Base-by-base conservation (phyloP, 805 yeast species). In the Scheffersomyces stipitis region DNA sequence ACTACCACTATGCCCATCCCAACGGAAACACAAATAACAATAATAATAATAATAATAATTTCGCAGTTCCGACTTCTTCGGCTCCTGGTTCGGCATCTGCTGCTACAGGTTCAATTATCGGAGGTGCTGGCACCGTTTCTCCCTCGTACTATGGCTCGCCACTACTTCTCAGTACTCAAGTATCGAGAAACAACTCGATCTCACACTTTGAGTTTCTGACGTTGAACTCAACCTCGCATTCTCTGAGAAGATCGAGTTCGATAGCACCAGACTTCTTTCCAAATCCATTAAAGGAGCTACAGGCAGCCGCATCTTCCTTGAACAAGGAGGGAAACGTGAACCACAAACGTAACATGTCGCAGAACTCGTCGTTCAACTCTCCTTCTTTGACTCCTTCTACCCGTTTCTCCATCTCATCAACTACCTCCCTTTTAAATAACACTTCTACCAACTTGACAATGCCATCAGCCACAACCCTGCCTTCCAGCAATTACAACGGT, bases 181-280 rank as follows among this genome's bases (percentile, higher is more conserved):
- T 62, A 10, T 61, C 70, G 13, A 53, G 76, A 41, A 63, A 67
- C 45, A 65, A 68, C 42, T 67, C 73, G 3, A 60, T 69, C 28
- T 62, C 71, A 0, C 54, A 61, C 26, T 62, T 48, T 45, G 65
- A 31, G 38, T 48, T 34, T 37, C 29, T 37, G 22, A 49, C 44
- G 20, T 43, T 49, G 20, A 44, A 44, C 31, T 59, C 60, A 5
- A 52, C 52, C 20, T 52, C 56, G 23, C 52, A 49, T 33, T 56
- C 67, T 8, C 62, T 69, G 36, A 56, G 76, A 46, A 60, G 73
- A 36, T 65, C 73, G 5, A 37, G 41, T 20, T 64, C 72, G 3
- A 46, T 67, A 31, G 73, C 71, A 3, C 73, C 66, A 6, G 76
- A 71, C 39, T 53, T 66, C 34, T 69, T 67, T 54, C 72, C 73